Conservation (phyloP, 2,329 filamentous ascomycete species). For the Neophaeococcomyces aloes region DNA sequence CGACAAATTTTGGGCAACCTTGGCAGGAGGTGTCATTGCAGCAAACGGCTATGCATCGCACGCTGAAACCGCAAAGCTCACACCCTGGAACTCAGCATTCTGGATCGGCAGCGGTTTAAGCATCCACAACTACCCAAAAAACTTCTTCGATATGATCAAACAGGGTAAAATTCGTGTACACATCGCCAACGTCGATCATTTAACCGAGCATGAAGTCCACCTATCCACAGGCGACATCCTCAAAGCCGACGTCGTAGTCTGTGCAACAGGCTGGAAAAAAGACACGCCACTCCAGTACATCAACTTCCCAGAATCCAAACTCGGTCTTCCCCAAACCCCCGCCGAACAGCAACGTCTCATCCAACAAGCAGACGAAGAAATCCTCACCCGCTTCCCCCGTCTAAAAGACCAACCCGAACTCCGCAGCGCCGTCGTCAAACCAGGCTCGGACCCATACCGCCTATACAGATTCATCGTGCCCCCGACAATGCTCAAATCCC, state of each 20-base stretch:
- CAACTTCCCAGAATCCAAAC: constrained; percentile 29
- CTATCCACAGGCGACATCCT: constrained; percentile 39
- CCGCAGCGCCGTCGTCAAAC: no score
- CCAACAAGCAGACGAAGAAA: constrained; percentile 39
- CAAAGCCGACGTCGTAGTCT: constrained; percentile 42
- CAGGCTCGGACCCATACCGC: constrained; percentile 28
- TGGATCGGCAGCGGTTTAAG: constrained; percentile 49
- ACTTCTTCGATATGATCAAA: constrained; percentile 48
- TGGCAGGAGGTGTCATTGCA: constrained; percentile 40
- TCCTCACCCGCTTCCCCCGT: constrained; percentile 42
- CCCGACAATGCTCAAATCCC: constrained; percentile 15
- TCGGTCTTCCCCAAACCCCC: constrained; percentile 36
- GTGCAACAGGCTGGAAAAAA: constrained; percentile 48
- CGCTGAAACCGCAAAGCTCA: constrained; percentile 36
- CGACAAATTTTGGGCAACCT: constrained; percentile 42
- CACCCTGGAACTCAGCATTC: constrained; percentile 34
- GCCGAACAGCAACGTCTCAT: constrained; percentile 31
- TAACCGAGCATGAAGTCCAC: constrained; percentile 37
- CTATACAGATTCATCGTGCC: constrained; percentile 40
- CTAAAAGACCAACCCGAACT: constrained; percentile 35
- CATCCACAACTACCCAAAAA: constrained; percentile 50
- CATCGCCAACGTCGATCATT: constrained; percentile 42
- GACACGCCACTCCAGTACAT: constrained; percentile 41
- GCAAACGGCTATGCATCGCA: constrained; percentile 38
- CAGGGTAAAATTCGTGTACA: constrained; percentile 46